Conservation (phyloP, 139 green algal genomes). For the Chlorella sp. region DNA sequence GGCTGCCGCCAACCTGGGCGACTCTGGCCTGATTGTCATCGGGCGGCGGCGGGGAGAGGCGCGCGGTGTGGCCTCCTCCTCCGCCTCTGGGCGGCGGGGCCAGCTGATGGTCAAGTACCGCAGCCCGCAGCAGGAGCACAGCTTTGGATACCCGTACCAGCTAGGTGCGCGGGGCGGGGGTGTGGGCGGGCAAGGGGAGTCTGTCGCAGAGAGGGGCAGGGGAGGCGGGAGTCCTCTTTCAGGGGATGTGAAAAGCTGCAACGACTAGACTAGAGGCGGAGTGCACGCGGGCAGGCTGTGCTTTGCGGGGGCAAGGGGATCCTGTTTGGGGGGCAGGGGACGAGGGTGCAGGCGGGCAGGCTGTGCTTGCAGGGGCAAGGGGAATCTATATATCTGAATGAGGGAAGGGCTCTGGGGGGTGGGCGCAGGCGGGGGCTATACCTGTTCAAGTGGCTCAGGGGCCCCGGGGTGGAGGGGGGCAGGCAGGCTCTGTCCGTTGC, state of each 20-base stretch:
- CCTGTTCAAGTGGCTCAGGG: too few species aligned
- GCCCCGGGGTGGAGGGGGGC: too few species aligned
- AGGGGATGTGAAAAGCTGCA: too few species aligned
- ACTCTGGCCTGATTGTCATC: conserved; percentile 88
- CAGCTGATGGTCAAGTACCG: conserved; percentile 69
- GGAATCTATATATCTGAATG: too few species aligned
- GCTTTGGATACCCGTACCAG: conserved; percentile 93
- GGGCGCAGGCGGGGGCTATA: too few species aligned
- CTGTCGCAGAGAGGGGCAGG: conserved; percentile 1
- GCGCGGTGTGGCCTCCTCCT: not conserved
- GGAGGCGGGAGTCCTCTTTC: not conserved
- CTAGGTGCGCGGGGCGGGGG: conserved; percentile 73
- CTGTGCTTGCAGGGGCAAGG: too few species aligned
- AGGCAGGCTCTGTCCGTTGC: too few species aligned
- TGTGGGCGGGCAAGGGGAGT: not conserved
- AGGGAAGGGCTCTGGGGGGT: too few species aligned
- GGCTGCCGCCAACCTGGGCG: conserved; percentile 84
- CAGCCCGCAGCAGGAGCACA: conserved; percentile 91
- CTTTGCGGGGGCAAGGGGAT: too few species aligned
- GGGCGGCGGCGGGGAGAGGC: conserved; percentile 36
- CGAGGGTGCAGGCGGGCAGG: too few species aligned
- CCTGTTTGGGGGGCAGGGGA: too few species aligned
- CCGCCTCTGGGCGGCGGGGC: not conserved
- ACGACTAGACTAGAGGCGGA: not conserved
- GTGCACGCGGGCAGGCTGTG: not conserved